phyloP scores from a whole-genome alignment of 2,329 filamentous ascomycete species.

The Camillea tinctor region DNA sequence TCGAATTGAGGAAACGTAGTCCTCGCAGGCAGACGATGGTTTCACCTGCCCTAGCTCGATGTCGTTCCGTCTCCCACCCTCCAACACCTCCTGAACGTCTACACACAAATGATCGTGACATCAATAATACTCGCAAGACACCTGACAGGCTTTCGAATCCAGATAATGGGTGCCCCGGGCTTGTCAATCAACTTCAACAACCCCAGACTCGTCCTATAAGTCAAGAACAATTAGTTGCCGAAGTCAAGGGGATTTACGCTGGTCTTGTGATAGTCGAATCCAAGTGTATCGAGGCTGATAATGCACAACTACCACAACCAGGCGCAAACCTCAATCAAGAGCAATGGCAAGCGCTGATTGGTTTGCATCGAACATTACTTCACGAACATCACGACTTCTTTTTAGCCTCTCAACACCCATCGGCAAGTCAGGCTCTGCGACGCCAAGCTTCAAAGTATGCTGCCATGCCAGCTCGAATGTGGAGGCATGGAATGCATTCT shows the following conservation, averaged over 20 bases:
- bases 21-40: no score
- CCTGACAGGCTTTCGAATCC: no score
- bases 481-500: slow-evolving; percentile 83
- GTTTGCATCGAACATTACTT: slow-evolving; percentile 72
- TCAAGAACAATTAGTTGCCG: slow-evolving; percentile 71
- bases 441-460: slow-evolving; percentile 73
- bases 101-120: no score
- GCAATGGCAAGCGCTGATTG: slow-evolving; percentile 79
- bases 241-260: slow-evolving; percentile 78
- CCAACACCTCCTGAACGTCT: no score
- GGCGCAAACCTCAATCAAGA: slow-evolving; percentile 50
- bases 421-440: slow-evolving; percentile 63
- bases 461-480: slow-evolving; percentile 89
- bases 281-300: slow-evolving; percentile 79
- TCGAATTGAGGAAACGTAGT: no score
- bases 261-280: slow-evolving; percentile 79
- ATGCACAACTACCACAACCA: slow-evolving; percentile 46
- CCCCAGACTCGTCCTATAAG: slow-evolving; percentile 49
- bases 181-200: not conserved
- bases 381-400: slow-evolving; percentile 79
- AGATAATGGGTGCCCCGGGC: no score
- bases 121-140: no score
- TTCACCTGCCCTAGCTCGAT: no score
- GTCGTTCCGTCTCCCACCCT: no score
- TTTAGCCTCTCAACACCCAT: slow-evolving; percentile 80